A percentile compares a stretch with the other conserved stretches of the same genome.
Evolutionary conservation across 352 stramenopile species (phyloP).

Genomic region (Pythium sukuiense): DNA sequence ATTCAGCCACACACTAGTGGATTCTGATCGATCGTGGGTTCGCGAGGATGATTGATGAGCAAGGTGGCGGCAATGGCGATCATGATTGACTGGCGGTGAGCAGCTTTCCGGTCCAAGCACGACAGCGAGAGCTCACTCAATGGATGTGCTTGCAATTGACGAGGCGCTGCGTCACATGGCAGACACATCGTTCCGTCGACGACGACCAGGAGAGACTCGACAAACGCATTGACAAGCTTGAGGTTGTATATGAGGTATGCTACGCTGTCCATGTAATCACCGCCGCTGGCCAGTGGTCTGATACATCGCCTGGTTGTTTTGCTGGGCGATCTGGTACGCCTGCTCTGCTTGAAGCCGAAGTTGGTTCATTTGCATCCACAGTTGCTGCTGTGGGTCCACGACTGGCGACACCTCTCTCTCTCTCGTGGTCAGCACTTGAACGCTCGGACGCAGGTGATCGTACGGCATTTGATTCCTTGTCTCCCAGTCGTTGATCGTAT

Average conservation of each 20-base stretch:
- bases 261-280: not conserved
- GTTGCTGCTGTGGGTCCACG: constrained; percentile 19
- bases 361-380: constrained; percentile 54
- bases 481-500: constrained; percentile 14
- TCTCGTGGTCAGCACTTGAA: not conserved
- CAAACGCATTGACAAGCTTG: not conserved
- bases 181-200: not conserved
- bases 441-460: not conserved
- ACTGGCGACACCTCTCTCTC: constrained; percentile 12
- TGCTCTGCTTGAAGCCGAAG: constrained; percentile 52
- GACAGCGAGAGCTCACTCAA: not conserved
- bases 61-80: constrained; percentile 1
- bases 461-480: constrained; percentile 2
- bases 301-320: constrained; percentile 29
- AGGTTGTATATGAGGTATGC: not conserved
- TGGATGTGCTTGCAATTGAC: not conserved
- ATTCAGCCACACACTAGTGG: not conserved
- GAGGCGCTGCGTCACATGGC: not conserved
- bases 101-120: not conserved
- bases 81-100: constrained; percentile 1
- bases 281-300: constrained; percentile 4
- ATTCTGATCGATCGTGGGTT: not conserved
- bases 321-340: constrained; percentile 53
- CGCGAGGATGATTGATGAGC: not conserved
- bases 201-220: not conserved